Evolutionary conservation across 2,329 filamentous ascomycete genomes (phyloP).

Genomic region (Epichloe amarillans): DNA sequence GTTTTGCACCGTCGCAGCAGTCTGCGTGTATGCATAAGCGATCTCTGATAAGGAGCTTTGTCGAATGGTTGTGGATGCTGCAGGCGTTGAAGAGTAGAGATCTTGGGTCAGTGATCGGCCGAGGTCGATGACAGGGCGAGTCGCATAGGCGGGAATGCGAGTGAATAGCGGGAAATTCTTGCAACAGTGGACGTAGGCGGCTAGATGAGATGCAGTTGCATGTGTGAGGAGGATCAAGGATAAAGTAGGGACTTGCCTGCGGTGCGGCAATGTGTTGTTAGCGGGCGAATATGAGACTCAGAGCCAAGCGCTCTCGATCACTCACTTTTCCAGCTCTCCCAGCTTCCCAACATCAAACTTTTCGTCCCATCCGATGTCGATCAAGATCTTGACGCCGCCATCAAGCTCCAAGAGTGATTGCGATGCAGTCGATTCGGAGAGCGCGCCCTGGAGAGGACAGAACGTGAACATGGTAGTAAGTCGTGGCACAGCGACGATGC

Average conservation of each 20-base stretch:
- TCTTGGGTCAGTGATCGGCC: slow-evolving; percentile 86
- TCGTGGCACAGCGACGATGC: slow-evolving; percentile 1
- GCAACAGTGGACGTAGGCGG: slow-evolving; percentile 92
- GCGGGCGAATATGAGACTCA: slow-evolving; percentile 4
- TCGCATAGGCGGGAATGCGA: slow-evolving; percentile 88
- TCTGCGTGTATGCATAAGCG: slow-evolving; percentile 38
- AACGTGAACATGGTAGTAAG: slow-evolving; percentile 77
- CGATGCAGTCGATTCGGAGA: slow-evolving; percentile 73
- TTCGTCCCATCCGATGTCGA: slow-evolving; percentile 95
- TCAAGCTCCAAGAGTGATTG: slow-evolving; percentile 96
- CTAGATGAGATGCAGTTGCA: slow-evolving; percentile 80
- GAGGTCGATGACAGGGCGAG: slow-evolving; percentile 81
- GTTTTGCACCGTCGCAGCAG: slow-evolving; percentile 34
- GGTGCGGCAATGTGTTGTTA: slow-evolving; percentile 7
- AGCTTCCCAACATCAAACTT: slow-evolving; percentile 73
- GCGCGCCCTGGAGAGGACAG: slow-evolving; percentile 80
- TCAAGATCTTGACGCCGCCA: slow-evolving; percentile 86
- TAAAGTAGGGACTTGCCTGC: slow-evolving; percentile 78
- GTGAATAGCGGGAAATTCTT: slow-evolving; percentile 88
- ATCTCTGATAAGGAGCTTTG: slow-evolving; percentile 56
- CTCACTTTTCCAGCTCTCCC: slow-evolving; percentile 78
- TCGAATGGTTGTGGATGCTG: slow-evolving; percentile 76
- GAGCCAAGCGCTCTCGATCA: slow-evolving; percentile 1
- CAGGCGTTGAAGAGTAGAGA: slow-evolving; percentile 76
- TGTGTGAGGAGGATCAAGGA: slow-evolving; percentile 92